A percentile compares a stretch with the other conserved stretches of the same genome.
phyloP scores from a whole-genome alignment of 345 rosid genomes.

The Mangifera indica region DNA sequence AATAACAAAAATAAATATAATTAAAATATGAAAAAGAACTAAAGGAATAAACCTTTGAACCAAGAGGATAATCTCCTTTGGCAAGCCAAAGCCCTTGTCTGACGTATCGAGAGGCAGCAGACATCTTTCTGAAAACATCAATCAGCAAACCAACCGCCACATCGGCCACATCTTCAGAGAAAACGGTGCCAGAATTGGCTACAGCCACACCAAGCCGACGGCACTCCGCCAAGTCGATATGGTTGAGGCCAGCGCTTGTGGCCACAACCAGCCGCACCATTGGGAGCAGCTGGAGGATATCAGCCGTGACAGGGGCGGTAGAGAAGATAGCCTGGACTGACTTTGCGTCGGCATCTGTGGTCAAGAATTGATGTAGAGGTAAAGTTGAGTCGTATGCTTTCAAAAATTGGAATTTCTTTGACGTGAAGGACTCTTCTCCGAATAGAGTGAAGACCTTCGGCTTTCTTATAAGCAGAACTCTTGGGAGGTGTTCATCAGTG shows the following conservation, averaged over 20 bases:
- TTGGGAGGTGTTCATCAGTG: conserved; percentile 12
- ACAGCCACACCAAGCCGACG: conserved; percentile 42
- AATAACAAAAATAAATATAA: no score
- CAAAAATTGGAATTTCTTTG: conserved; percentile 27
- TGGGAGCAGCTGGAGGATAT: conserved; percentile 34
- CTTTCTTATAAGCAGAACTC: conserved; percentile 19
- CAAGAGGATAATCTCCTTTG: conserved; percentile 35
- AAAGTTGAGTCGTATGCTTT: conserved; percentile 33
- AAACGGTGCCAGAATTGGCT: conserved; percentile 34
- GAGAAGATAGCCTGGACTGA: conserved; percentile 37
- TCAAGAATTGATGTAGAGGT: conserved; percentile 27
- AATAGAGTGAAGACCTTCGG: conserved; percentile 4
- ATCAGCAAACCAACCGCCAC: conserved; percentile 43
- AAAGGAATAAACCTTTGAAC: conserved; percentile 32
- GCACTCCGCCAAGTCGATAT: conserved; percentile 43
- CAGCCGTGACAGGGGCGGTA: conserved; percentile 34
- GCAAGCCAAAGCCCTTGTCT: conserved; percentile 36
- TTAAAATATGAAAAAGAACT: neutral
- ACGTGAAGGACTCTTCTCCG: conserved; percentile 6
- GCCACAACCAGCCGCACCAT: conserved; percentile 29
- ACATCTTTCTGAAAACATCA: conserved; percentile 43
- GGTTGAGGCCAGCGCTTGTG: conserved; percentile 46
- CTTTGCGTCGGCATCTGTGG: conserved; percentile 23
- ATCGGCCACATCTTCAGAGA: conserved; percentile 44
- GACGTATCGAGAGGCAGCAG: conserved; percentile 32